phyloP scores from a whole-genome alignment of 805 yeast genomes.

The Candida oleophila region DNA sequence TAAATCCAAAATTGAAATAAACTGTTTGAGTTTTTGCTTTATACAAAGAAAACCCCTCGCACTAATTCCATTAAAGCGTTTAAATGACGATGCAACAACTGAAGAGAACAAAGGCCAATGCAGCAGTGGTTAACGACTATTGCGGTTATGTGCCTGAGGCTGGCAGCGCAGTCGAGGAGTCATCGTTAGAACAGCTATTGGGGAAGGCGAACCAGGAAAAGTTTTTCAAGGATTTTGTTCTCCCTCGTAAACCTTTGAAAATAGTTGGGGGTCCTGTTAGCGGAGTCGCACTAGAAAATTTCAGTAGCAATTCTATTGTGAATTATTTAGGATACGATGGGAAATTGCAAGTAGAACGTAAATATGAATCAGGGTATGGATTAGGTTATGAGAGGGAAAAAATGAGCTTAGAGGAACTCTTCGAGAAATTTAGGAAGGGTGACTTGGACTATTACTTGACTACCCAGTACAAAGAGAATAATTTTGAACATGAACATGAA shows the following conservation, averaged over 20 bases:
- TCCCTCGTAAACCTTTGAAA: slow-evolving; percentile 49
- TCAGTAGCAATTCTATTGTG: slow-evolving; percentile 35
- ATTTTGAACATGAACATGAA: slow-evolving; percentile 14
- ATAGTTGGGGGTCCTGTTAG: slow-evolving; percentile 21
- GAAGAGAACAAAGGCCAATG: slow-evolving; percentile 5
- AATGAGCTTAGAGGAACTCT: slow-evolving; percentile 50
- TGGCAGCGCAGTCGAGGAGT: background rate
- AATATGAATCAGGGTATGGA: slow-evolving; percentile 64
- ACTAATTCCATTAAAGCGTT: background rate
- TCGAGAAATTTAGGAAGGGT: slow-evolving; percentile 40
- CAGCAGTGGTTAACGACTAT: slow-evolving; percentile 2
- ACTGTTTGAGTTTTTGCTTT: too few relatives aligned
- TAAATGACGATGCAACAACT: background rate
- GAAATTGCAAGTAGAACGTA: slow-evolving; percentile 56
- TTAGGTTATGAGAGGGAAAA: slow-evolving; percentile 55
- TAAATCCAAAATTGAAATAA: too few relatives aligned
- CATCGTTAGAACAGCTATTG: background rate
- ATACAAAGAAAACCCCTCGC: too few relatives aligned
- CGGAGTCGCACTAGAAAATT: slow-evolving; percentile 34
- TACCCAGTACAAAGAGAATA: slow-evolving; percentile 56
- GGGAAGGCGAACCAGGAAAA: slow-evolving; percentile 2
- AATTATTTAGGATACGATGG: slow-evolving; percentile 35
- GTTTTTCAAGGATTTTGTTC: slow-evolving; percentile 42
- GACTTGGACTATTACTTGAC: slow-evolving; percentile 58
- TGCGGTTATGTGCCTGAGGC: slow-evolving; percentile 3